Percentiles rank a stretch among this genome's conserved stretches.
These are phyloP conservation scores for Misopates orontium DNA, from an alignment of 257 asterid genomes.

Conservation along the genomic window DNA sequence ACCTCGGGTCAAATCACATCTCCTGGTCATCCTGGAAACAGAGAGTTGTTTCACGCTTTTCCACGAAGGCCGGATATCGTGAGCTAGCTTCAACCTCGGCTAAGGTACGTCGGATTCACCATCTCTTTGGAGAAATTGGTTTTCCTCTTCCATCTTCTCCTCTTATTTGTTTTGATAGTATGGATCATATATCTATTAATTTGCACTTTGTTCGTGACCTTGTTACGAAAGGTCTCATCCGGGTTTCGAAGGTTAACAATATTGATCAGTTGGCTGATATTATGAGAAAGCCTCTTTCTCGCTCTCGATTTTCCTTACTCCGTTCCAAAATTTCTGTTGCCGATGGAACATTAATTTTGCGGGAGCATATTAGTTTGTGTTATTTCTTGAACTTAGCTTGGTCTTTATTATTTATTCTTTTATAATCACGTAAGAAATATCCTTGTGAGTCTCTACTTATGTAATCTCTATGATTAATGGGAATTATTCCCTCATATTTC, in stretches of 20 bases:
- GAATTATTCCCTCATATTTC: too few relatives aligned
- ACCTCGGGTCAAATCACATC: too few relatives aligned
- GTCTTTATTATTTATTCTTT: too few relatives aligned
- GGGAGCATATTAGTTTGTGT: neutral
- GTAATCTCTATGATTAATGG: too few relatives aligned
- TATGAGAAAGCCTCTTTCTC: neutral
- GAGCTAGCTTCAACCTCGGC: neutral
- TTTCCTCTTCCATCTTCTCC: neutral
- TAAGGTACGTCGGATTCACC: neutral
- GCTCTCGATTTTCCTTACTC: neutral
- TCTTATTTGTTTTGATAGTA: neutral
- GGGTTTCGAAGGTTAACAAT: neutral
- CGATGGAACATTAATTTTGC: slow-evolving; percentile 2
- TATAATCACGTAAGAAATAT: too few relatives aligned
- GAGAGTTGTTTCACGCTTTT: neutral
- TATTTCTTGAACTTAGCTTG: too few relatives aligned
- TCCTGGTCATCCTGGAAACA: neutral
- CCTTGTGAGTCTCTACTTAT: too few relatives aligned
- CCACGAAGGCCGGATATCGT: neutral
- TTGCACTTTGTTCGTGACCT: slow-evolving; percentile 2
- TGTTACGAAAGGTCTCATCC: neutral
- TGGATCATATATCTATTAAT: neutral
- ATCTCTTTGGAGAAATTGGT: neutral
- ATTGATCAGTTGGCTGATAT: neutral
- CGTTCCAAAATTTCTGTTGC: slow-evolving; percentile 6